phyloP scores from a whole-genome alignment of 768 basidiomycete species.

The Pilatotrama ljubarskyi region DNA sequence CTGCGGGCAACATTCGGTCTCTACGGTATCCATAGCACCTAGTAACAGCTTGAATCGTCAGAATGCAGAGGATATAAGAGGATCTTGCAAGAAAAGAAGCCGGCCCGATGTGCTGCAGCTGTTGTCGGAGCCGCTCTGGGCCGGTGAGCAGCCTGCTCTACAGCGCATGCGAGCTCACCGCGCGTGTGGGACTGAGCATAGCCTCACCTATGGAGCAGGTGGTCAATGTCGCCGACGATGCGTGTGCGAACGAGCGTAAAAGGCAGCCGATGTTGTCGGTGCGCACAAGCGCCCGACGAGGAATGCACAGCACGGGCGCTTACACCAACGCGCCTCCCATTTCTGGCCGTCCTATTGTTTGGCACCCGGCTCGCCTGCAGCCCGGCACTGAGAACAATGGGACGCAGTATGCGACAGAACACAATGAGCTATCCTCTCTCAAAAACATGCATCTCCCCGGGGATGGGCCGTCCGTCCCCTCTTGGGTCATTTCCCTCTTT shows the following conservation, averaged over 20 bases:
- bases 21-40: not conserved
- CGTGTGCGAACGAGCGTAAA: not conserved
- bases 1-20: no score
- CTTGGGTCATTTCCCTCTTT: conserved; percentile 20
- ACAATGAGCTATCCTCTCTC: conserved; percentile 26
- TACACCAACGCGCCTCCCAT: not conserved
- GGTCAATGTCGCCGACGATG: conserved; percentile 2
- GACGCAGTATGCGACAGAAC: conserved; percentile 17
- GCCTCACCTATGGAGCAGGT: conserved; percentile 2
- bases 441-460: not conserved
- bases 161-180: no score
- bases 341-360: conserved; percentile 18
- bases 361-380: not conserved
- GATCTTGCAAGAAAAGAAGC: no score
- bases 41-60: not conserved
- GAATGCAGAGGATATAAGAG: no score
- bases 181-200: not conserved
- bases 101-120: no score
- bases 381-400: conserved; percentile 19
- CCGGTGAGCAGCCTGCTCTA: not conserved
- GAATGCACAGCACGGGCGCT: not conserved
- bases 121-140: not conserved
- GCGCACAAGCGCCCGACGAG: not conserved
- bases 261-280: not conserved
- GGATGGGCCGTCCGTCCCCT: conserved; percentile 12